Evolutionary conservation across 2,329 filamentous ascomycete species (phyloP), one percentile per base, ranked within the genome.

Genomic region (Aspergillus neoniger): DNA sequence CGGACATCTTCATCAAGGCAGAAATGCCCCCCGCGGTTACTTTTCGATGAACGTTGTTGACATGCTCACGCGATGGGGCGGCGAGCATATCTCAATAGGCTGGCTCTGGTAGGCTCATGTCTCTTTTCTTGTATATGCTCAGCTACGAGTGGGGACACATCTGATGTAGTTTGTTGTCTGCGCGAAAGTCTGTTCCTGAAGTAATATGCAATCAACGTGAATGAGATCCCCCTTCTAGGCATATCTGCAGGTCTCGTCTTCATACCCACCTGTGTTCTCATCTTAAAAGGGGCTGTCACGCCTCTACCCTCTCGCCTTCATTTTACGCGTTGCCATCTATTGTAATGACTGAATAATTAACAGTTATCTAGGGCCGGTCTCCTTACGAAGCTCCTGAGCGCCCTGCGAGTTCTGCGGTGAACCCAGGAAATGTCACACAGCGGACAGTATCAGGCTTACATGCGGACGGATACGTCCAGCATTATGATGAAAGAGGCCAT

Each of bases 401-500:
- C 21, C 60, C 67, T 52, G 57, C 63, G 10, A 63, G 55, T 19
- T 60, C 68, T 36, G 59, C 66, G 3, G 60, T 66, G 12, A 69
- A 69, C 7, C 63, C 63, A 41, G 63, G 60, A 57, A 59, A 44
- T 55, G 60, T 69, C 32, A 67, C 65, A 50, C 55, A 62, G 23
- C 66, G 64, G 47, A 67, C 67, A 57, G 63, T 65, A 32, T 70
- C 72, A 10, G 63, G 58, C 53, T 59, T 73, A n/a, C 69, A 76
- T 65, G 70, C 75, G 32, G 77, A 77, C 54, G 70, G 68, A n/a
- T 81, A 82, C 67, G 70, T 78, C 50, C 81, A 82, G 62, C 74
- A 78, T 44, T 82, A 80, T 69, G 79, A 83, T 67, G 72, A 74
- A 53, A 72, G 78, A 57, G 81, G 80, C 3, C 79, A 81, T 69